Conservation (phyloP, 192 early-diverging fungal genomes). For the Pilaira anomala region DNA sequence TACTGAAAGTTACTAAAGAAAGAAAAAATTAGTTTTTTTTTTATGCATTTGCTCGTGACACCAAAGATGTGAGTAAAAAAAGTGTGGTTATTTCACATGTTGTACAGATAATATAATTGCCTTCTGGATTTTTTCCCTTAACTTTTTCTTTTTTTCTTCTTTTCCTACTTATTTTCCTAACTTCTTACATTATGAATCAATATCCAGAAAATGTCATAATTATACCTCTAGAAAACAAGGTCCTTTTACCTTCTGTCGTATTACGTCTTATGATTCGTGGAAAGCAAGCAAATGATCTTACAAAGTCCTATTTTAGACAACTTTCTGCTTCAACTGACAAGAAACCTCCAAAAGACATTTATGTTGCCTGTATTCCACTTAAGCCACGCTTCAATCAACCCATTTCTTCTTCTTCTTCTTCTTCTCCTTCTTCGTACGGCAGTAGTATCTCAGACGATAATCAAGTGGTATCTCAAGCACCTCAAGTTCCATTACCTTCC, state of each 20-base stretch:
- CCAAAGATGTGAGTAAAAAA: not conserved
- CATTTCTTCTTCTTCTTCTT: too few species aligned
- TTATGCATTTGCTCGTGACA: too few species aligned
- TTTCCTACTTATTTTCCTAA: not conserved
- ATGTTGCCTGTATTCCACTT: constrained; percentile 46
- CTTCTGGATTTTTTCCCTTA: too few species aligned
- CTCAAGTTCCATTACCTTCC: constrained; percentile 25
- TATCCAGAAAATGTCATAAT: constrained; percentile 46
- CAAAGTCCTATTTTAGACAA: constrained; percentile 33
- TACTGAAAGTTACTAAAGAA: too few species aligned
- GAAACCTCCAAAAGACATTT: not conserved
- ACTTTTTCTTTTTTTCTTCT: not conserved
- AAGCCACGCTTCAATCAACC: too few species aligned
- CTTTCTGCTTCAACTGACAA: not conserved
- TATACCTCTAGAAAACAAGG: constrained; percentile 50
- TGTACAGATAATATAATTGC: not conserved
- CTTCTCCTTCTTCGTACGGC: too few species aligned
- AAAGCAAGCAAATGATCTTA: constrained; percentile 51
- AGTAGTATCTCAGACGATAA: not conserved
- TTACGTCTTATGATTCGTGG: constrained; percentile 56
- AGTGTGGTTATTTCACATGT: constrained; percentile 19
- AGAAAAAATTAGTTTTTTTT: too few species aligned
- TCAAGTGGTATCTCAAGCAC: constrained; percentile 17
- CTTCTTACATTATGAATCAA: constrained; percentile 2
- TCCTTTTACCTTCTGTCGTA: constrained; percentile 64